phyloP scores from a whole-genome alignment of 1,284 basidiomycete genomes.

The Phellinidium pouzarii region DNA sequence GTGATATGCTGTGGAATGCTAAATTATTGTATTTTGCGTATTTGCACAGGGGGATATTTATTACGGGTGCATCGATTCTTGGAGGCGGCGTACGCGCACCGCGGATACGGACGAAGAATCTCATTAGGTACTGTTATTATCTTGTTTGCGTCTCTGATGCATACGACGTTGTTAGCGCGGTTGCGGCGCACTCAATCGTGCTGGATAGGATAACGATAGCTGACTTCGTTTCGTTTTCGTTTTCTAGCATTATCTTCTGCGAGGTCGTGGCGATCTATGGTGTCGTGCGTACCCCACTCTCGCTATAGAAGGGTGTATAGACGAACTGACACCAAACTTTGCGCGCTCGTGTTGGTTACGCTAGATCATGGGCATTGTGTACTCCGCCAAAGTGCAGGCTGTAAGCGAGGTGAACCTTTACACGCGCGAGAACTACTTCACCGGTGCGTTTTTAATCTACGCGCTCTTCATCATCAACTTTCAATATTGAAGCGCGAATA shows the following conservation, averaged over 20 bases:
- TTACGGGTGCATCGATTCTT: conserved; percentile 91
- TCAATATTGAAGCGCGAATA: too few species aligned
- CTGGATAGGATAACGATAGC: not conserved
- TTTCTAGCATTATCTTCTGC: conserved; percentile 92
- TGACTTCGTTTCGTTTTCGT: not conserved
- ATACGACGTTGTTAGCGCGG: too few species aligned
- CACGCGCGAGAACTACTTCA: conserved; percentile 84
- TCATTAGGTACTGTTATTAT: conserved; percentile 71
- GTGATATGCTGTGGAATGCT: not conserved
- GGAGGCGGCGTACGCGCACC: conserved; percentile 94
- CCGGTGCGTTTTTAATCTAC: conserved; percentile 45
- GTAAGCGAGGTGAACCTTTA: conserved; percentile 63
- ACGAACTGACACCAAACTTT: not conserved
- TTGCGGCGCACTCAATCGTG: not conserved
- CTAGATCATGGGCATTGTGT: conserved; percentile 94
- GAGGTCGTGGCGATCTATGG: conserved; percentile 98
- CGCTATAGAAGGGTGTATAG: not conserved
- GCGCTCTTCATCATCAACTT: too few species aligned
- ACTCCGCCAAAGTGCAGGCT: conserved; percentile 69
- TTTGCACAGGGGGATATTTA: conserved; percentile 84
- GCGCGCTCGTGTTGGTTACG: not conserved
- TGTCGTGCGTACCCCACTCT: conserved; percentile 60
- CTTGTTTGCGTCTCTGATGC: not conserved
- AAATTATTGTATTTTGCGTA: not conserved
- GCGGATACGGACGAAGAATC: conserved; percentile 93